Evolutionary conservation across 148 eudicot species (phyloP), one percentile per base, ranked within the genome.

Genomic region (Vaccinium myrtillus): DNA sequence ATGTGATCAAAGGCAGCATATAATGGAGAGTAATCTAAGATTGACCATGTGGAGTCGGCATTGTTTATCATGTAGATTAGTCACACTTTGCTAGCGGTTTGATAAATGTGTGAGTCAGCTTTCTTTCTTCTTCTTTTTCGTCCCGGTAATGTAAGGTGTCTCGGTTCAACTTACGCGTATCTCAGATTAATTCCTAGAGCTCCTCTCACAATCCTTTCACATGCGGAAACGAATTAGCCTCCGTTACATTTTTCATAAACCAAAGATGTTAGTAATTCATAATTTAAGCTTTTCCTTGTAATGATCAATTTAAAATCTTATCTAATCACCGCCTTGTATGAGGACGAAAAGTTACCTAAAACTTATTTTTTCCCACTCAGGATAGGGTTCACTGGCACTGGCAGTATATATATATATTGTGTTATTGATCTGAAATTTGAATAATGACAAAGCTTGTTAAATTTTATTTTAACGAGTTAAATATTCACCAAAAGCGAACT

Each of bases 71-170:
- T 77, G 59, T 50, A 43, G 58, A 49, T 12, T 12, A n/a, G 36
- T 51, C 80, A 77, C 80, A 77, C 59, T 77, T 76, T 50, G 80
- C 80, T 51, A n/a, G 80, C 23, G 59, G 58, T 12, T 48, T 49
- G 79, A 78, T 14, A 78, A 51, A 78, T 78, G 21, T 5, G 39
- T 16, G 71, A 65, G 78, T 76, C 54, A 76, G 27, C 54, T 32
- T 46, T 6, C 25, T 51, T 19, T 43, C 46, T 43, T 43, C 46
- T 43, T 43, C 46, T 43, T 43, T 43, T 43, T 43, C 6, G 0
- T 43, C 6, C 43, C 46, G 0, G 46, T 43, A 43, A 43, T 5
- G 46, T 43, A 43, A 5, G 6, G 6, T 43, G 46, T 43, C 6
- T 43, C 46, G 46, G 46, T 6, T 43, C 46, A 43, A 5, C 0